Conservation (phyloP, 352 stramenopile species). For the Globisporangium echinulatum region DNA sequence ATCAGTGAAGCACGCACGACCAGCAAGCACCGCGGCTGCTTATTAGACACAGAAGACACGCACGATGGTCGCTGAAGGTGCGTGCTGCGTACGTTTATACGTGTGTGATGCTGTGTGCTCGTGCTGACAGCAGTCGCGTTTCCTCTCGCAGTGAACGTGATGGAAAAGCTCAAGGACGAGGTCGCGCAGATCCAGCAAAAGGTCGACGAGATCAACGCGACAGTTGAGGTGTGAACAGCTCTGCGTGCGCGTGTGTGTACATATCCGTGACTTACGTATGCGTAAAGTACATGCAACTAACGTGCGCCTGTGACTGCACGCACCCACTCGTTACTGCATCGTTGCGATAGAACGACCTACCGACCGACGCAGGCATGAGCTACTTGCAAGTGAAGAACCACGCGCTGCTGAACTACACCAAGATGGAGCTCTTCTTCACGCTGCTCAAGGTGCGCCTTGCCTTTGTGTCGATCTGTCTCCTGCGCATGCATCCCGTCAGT, state of each 20-base stretch:
- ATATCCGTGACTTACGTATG: too few species aligned
- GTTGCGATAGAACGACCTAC: conserved; percentile 38
- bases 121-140: background rate
- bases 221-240: conserved; percentile 30
- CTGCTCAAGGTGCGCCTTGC: conserved; percentile 55
- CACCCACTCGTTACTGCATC: too few species aligned
- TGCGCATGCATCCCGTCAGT: too few species aligned
- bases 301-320: background rate
- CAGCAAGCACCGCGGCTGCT: background rate
- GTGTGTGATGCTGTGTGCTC: background rate
- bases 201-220: conserved; percentile 31
- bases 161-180: conserved; percentile 52
- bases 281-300: background rate
- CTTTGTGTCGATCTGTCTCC: background rate
- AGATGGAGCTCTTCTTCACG: conserved; percentile 83
- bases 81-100: background rate
- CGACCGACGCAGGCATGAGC: conserved; percentile 60
- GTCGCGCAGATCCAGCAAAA: conserved; percentile 51
- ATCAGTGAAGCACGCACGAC: background rate
- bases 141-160: conserved; percentile 25
- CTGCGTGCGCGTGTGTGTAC: background rate
- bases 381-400: conserved; percentile 88
- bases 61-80: conserved; percentile 36
- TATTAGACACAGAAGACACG: background rate
- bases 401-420: conserved; percentile 79